Evolutionary conservation across 2,329 filamentous ascomycete genomes (phyloP).

Genomic region (Cladophialophora yegresii): DNA sequence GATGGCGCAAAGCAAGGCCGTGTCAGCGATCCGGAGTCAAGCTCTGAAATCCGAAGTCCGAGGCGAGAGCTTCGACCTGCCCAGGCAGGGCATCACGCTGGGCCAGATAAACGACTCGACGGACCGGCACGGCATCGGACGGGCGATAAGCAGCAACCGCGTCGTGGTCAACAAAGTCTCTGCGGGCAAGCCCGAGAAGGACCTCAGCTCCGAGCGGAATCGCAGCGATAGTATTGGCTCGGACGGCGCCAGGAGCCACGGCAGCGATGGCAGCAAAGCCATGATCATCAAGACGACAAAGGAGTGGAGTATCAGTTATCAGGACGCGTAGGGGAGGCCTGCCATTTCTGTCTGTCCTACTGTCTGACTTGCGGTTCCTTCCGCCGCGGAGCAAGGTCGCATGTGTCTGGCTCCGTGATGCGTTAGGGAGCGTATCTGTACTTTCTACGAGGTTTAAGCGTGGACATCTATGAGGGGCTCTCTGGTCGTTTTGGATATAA

Average conservation of each 20-base stretch:
- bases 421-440: neutral
- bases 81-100: slow-evolving; percentile 14
- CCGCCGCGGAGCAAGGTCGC: neutral
- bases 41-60: slow-evolving; percentile 20
- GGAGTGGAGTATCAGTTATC: slow-evolving; percentile 25
- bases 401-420: neutral
- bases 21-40: slow-evolving; percentile 19
- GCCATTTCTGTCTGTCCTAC: neutral
- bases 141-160: slow-evolving; percentile 14
- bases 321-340: slow-evolving; percentile 17
- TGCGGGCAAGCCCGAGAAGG: slow-evolving; percentile 3
- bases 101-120: neutral
- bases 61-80: slow-evolving; percentile 22
- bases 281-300: slow-evolving; percentile 30
- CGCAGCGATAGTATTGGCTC: slow-evolving; percentile 24
- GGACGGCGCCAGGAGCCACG: slow-evolving; percentile 20
- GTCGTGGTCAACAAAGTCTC: slow-evolving; percentile 18
- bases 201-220: neutral
- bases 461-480: neutral
- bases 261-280: slow-evolving; percentile 26
- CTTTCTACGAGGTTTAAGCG: neutral
- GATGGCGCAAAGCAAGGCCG: slow-evolving; percentile 21
- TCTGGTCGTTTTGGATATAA: neutral
- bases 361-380: neutral
- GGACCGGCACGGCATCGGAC: slow-evolving; percentile 15